A percentile compares a stretch with the other conserved stretches of the same genome.
These are phyloP conservation scores for Henckelia pumila DNA, from an alignment of 257 asterid species.

Conservation along the genomic window DNA sequence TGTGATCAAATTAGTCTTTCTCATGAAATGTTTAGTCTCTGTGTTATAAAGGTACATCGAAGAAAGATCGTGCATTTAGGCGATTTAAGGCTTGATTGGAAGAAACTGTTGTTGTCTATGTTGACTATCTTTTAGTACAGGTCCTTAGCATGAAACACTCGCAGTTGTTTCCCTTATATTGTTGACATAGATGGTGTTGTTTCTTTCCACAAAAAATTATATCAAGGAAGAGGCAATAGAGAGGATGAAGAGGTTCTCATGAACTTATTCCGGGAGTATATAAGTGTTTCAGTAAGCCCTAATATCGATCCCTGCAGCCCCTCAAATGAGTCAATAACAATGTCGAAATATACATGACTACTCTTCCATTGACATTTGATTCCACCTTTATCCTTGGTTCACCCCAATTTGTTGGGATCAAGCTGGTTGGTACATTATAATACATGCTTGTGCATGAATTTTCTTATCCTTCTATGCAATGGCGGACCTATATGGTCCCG, in stretches of 20 bases:
- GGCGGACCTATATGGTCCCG: no score
- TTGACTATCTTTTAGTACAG: conserved; percentile 86
- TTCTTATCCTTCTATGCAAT: no score
- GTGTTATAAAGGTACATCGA: conserved; percentile 69
- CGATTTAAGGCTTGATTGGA: conserved; percentile 96
- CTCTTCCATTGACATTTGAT: not conserved
- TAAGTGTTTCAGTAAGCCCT: conserved; percentile 76
- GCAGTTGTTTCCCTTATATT: conserved; percentile 1
- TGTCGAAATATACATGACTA: not conserved
- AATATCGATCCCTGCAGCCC: not conserved
- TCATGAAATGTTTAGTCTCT: conserved; percentile 12
- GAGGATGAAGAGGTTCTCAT: conserved; percentile 94
- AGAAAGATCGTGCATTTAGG: conserved; percentile 95
- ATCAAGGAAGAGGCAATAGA: conserved; percentile 97
- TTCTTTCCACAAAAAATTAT: conserved; percentile 61
- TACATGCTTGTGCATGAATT: no score
- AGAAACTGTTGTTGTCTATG: conserved; percentile 86
- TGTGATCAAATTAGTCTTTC: not conserved
- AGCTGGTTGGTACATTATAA: no score
- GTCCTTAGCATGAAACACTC: conserved; percentile 34
- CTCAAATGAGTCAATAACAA: not conserved
- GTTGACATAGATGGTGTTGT: conserved; percentile 22
- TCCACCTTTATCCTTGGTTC: not conserved
- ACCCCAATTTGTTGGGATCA: no score
- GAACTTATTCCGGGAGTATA: conserved; percentile 90